These are phyloP conservation scores for Suhomyces kilbournensis DNA, from an alignment of 805 yeast genomes.

Conservation along the genomic window DNA sequence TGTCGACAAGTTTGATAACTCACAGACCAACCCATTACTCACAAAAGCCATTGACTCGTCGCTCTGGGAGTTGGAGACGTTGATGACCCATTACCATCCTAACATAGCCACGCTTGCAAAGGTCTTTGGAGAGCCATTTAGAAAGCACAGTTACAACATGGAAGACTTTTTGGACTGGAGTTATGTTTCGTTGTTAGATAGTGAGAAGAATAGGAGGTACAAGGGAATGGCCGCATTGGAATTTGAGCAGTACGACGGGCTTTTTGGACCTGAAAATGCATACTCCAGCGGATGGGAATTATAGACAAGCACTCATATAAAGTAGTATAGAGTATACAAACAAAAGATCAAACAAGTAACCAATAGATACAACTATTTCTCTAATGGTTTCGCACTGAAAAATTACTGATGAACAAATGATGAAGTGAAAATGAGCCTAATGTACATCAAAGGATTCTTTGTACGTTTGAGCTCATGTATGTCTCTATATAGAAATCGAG, in stretches of 20 bases:
- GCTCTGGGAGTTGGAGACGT: constrained; percentile 84
- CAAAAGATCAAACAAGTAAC: no score
- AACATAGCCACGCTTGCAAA: constrained; percentile 90
- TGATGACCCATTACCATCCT: constrained; percentile 87
- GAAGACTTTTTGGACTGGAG: constrained; percentile 96
- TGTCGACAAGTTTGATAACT: constrained; percentile 63
- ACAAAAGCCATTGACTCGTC: constrained; percentile 83
- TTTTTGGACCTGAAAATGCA: constrained; percentile 26
- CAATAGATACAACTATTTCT: no score
- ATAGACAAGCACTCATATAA: constrained; percentile 2
- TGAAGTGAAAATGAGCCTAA: no score
- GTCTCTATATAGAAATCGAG: no score
- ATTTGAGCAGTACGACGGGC: constrained; percentile 50
- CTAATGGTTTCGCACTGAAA: no score
- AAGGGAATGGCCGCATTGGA: constrained; percentile 78
- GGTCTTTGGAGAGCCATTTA: constrained; percentile 85
- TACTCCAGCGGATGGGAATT: constrained; percentile 29
- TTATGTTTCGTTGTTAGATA: constrained; percentile 60
- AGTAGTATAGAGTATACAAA: no score
- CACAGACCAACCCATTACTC: constrained; percentile 69
- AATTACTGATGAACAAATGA: no score
- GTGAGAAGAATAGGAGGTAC: constrained; percentile 61
- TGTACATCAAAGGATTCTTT: no score
- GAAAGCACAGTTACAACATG: constrained; percentile 79
- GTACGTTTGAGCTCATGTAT: no score